Base-by-base conservation (phyloP, 2,329 filamentous ascomycete genomes). In the Stemphylium beticola region DNA sequence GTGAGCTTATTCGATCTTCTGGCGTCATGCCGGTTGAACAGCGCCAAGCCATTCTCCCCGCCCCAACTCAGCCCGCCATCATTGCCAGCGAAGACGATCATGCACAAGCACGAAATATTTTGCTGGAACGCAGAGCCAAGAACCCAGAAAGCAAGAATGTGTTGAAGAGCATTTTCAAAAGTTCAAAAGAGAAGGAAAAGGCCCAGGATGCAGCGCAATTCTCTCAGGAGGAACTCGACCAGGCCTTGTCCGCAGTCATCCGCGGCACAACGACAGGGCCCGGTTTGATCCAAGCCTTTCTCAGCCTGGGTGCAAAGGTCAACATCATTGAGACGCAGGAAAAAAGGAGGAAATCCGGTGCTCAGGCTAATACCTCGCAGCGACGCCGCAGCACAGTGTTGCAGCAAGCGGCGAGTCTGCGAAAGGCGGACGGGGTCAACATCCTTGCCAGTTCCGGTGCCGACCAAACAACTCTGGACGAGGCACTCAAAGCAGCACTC, bases 341-440 rank as follows among this genome's bases (percentile, higher is more conserved):
- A 10, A 64, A 64, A 40, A 64, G 62, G 50, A 59, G 46, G 49
- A 60, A 53, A 31, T 34, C 49, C n/a, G 55, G 59, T 15, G 54
- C 57, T 17, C 59, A 60, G 31, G 37, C 66, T 3, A 66, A 67
- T 37, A 49, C 58, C 15, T 39, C 59, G 17, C 57, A 64, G 41
- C 66, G 68, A 39, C 66, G 70, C 50, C 63, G 72, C 52, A 75
- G 72, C 57, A 75, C 71, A 18, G 70, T 75, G 2, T 48, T 75
- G 24, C 72, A 75, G 49, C 66, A 70, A 47, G 73, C 73, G 3
- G 71, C 70, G 2, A 69, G 70, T 14, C 49, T 68, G 8, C 61
- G 69, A 31, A 62, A 66, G 48, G 62, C 67, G 7, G 69, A 74
- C 38, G 66, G 66, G 26, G 68, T 74, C 34, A 67, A 62, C 38